These are phyloP conservation scores for Kazachstania kunashirensis DNA, from an alignment of 805 yeast genomes.

Conservation along the genomic window DNA sequence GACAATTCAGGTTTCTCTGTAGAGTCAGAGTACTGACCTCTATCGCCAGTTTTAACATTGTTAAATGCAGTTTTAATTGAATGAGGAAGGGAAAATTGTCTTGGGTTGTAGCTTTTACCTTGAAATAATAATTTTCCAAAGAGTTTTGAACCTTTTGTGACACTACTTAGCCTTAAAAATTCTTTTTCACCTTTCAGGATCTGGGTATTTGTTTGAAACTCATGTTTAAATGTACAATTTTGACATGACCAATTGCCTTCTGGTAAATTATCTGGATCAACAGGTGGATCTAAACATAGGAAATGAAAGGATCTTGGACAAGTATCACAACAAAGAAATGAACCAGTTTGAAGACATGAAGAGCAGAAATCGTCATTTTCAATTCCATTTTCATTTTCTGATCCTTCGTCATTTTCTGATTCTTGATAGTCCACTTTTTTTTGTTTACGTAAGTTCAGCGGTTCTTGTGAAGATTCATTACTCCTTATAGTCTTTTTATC, in stretches of 20 bases:
- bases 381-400: conserved; percentile 28
- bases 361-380: conserved; percentile 82
- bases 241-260: conserved; percentile 86
- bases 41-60: conserved; percentile 55
- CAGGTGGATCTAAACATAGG: conserved; percentile 83
- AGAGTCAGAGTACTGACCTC: conserved; percentile 63
- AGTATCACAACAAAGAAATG: conserved; percentile 85
- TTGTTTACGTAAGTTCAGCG: not conserved
- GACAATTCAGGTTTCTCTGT: conserved; percentile 37
- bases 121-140: conserved; percentile 52
- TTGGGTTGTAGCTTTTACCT: conserved; percentile 52
- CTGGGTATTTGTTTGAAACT: conserved; percentile 23
- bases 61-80: conserved; percentile 60
- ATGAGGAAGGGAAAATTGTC: conserved; percentile 57
- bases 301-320: conserved; percentile 92
- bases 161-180: conserved; percentile 7
- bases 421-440: not conserved
- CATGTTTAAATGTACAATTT: conserved; percentile 48
- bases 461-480: not conserved
- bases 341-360: conserved; percentile 84
- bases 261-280: conserved; percentile 63
- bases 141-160: conserved; percentile 21
- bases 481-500: conserved; percentile 1
- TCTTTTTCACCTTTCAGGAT: conserved; percentile 17
- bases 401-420: not conserved